phyloP scores from a whole-genome alignment of 495 filamentous ascomycete genomes.

The Pseudotulostoma volvatum region DNA sequence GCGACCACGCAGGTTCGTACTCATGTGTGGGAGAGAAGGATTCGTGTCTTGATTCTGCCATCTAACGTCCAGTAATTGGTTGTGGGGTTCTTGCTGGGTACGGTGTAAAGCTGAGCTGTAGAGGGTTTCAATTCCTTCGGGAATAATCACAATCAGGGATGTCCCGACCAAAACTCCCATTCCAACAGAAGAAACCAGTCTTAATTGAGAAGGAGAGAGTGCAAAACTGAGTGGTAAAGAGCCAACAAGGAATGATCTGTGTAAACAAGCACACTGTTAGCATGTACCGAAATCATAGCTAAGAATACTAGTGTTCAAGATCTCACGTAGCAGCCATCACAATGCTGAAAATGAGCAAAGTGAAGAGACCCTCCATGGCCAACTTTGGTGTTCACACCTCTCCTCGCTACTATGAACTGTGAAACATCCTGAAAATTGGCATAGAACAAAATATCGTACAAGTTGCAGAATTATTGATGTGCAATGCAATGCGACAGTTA shows the following conservation, averaged over 20 bases:
- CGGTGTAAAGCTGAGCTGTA: constrained; percentile 39
- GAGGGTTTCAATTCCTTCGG: constrained; percentile 86
- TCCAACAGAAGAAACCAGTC: constrained; percentile 80
- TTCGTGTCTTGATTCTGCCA: constrained; percentile 19
- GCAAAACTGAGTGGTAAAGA: constrained; percentile 81
- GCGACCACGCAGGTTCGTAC: not conserved
- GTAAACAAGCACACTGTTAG: constrained; percentile 13
- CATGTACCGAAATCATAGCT: constrained; percentile 2
- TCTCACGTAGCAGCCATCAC: constrained; percentile 92
- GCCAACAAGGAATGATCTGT: constrained; percentile 87
- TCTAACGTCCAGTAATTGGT: constrained; percentile 12
- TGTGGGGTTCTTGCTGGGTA: constrained; percentile 16
- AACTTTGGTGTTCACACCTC: too few species aligned
- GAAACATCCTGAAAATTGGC: too few species aligned
- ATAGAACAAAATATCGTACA: too few species aligned
- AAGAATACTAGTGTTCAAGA: constrained; percentile 1
- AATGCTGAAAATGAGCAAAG: constrained; percentile 68
- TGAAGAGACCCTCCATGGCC: constrained; percentile 77
- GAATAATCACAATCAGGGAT: constrained; percentile 91
- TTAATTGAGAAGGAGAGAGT: constrained; percentile 74
- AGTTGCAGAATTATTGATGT: too few species aligned
- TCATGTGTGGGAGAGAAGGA: constrained; percentile 3
- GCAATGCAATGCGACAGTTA: too few species aligned
- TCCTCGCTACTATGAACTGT: too few species aligned
- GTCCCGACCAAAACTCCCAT: constrained; percentile 92